phyloP scores from a whole-genome alignment of 805 yeast genomes.

The Cyberlindnera meyerae region DNA sequence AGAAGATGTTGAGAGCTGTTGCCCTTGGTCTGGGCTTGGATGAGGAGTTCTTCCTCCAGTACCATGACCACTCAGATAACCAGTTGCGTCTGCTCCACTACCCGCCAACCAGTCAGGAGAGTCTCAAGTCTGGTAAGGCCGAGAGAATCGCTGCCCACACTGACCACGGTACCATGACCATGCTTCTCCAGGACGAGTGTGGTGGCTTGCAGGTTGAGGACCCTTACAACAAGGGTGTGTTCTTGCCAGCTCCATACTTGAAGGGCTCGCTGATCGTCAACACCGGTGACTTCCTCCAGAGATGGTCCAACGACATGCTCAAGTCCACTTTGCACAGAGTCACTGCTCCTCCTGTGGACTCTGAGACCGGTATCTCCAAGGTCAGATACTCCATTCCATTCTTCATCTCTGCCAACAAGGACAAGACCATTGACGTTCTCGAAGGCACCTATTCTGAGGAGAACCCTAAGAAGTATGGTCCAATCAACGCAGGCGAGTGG shows the following conservation, averaged over 20 bases:
- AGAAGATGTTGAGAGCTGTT: constrained; percentile 20
- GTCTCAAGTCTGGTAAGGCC: constrained; percentile 17
- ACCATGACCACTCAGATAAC: constrained; percentile 22
- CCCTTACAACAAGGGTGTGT: constrained; percentile 16
- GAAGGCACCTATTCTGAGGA: constrained; percentile 23
- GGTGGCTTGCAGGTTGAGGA: constrained; percentile 26
- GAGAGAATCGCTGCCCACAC: constrained; percentile 28
- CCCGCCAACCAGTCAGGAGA: constrained; percentile 20
- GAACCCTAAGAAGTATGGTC: constrained; percentile 25
- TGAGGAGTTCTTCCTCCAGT: constrained; percentile 20
- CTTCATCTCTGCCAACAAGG: constrained; percentile 24
- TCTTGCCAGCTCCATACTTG: constrained; percentile 19
- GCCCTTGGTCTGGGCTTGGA: constrained; percentile 22
- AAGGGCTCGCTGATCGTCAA: constrained; percentile 21
- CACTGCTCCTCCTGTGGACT: constrained; percentile 20
- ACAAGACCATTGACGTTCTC: constrained; percentile 20
- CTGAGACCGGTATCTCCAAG: constrained; percentile 16
- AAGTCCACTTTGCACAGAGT: constrained; percentile 26
- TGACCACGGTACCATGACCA: constrained; percentile 26
- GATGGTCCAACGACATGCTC: constrained; percentile 25
- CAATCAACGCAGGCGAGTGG: constrained; percentile 25
- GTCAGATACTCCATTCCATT: constrained; percentile 27
- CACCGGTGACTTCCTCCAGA: constrained; percentile 23
- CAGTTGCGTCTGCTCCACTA: constrained; percentile 23
- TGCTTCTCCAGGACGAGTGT: constrained; percentile 23